phyloP scores from a whole-genome alignment of 1,284 basidiomycete species.

The Trichosporon coremiiforme region DNA sequence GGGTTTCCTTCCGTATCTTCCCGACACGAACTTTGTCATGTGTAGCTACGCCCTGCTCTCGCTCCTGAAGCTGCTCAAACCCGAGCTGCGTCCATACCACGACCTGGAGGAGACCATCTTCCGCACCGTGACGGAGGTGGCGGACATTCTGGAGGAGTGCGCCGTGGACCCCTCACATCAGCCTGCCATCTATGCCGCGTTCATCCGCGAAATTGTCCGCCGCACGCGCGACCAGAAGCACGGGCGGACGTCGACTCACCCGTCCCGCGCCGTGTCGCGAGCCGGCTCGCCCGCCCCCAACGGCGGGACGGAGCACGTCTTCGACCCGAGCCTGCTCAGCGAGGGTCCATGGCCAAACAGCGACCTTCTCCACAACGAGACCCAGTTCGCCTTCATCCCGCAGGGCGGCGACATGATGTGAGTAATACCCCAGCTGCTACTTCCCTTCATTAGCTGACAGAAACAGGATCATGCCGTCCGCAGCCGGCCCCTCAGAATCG shows the following conservation, averaged over 20 bases:
- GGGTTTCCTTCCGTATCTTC: constrained; percentile 78
- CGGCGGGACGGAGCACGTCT: constrained; percentile 31
- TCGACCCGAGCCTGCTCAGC: constrained; percentile 47
- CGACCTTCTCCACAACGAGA: constrained; percentile 38
- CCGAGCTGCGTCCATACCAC: constrained; percentile 51
- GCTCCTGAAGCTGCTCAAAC: constrained; percentile 71
- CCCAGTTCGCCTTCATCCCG: constrained; percentile 52
- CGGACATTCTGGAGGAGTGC: constrained; percentile 72
- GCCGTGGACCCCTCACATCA: constrained; percentile 77
- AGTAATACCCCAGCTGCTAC: constrained; percentile 23
- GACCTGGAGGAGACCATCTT: constrained; percentile 49
- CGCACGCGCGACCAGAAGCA: constrained; percentile 55
- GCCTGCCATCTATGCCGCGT: constrained; percentile 79
- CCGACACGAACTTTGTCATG: constrained; percentile 90
- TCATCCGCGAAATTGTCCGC: constrained; percentile 69
- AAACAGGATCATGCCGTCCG: constrained; percentile 47
- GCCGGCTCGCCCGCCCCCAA: constrained; percentile 27
- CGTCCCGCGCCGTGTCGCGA: constrained; percentile 29
- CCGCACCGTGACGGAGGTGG: constrained; percentile 66
- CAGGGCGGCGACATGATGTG: constrained; percentile 55
- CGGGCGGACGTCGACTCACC: constrained; percentile 27
- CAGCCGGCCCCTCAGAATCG: constrained; percentile 49
- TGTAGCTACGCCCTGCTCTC: constrained; percentile 79
- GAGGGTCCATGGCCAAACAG: constrained; percentile 43
- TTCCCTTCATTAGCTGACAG: neutral